Base-by-base conservation (phyloP, 106 monocot genomes). In the Apostasia ramifera region DNA sequence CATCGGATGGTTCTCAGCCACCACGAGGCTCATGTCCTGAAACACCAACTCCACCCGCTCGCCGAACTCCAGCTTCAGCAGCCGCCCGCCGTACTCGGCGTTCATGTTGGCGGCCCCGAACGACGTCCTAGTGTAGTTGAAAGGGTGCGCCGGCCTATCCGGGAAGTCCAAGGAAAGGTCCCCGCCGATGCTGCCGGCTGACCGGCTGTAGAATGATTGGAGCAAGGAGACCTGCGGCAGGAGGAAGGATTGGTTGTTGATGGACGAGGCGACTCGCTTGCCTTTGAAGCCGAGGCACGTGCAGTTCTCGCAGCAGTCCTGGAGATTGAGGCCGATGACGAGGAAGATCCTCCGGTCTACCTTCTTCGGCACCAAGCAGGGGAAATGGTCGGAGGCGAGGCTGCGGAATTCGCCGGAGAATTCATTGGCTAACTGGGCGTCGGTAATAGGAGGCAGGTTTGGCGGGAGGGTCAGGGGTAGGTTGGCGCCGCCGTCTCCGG, bases 1-100 rank as follows among this genome's bases (percentile, higher is more conserved):
- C 42, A 81, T 71, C 42, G 81, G 81, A 38, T 85, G 85, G 72
- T 74, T 85, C 75, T 85, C 85, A 1, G 74, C 68, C 8, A 41
- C 63, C 8, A 78, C 69, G 5, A 78, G 78, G 1, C 78, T 74
- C 0, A 78, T 83, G 46, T 78, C 73, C 78, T 83, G 83, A 54
- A 83, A 38, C 8, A 83, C 55, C 2, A 83, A 61, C 70, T 83
- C 71, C 12, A 83, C 83, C 14, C 40, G 51, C 6, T 53, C 26
- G 12, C 78, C 78, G 47, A 49, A 83, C 61, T 78, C 66, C 8
- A 83, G 47, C 44, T 66, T 74, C 14, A 55, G 15, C 8, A 75
- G 59, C 49, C 66, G 70, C 1, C 78, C 78, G 0, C 59, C 71
- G 5, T 67, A 71, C 61, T 67, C 2, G 8, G 78, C 65, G 14